Evolutionary conservation across 2,329 filamentous ascomycete species (phyloP).

Genomic region (Botrytis medusae): DNA sequence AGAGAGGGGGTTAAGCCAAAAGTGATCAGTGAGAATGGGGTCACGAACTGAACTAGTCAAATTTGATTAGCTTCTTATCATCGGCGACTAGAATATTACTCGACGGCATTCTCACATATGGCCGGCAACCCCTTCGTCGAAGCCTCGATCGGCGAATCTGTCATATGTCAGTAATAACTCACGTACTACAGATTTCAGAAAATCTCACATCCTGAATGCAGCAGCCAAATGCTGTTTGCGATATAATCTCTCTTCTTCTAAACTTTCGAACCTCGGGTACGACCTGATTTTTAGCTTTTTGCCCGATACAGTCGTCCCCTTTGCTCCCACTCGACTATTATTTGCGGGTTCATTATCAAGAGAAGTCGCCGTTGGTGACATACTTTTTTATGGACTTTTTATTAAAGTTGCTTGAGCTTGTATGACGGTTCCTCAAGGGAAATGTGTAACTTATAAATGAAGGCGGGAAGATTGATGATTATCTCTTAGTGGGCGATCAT

Average conservation of each 20-base stretch:
- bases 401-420: no score
- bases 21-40: conserved; percentile 43
- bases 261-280: conserved; percentile 40
- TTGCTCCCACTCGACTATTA: conserved; percentile 45
- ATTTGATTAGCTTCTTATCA: not conserved
- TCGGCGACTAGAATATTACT: conserved; percentile 14
- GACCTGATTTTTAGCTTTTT: conserved; percentile 47
- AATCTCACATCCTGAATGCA: conserved; percentile 29
- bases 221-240: conserved; percentile 36
- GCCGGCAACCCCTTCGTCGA: conserved; percentile 60
- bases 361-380: conserved; percentile 43
- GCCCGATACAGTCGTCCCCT: conserved; percentile 48
- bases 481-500: not conserved
- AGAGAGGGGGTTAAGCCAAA: conserved; percentile 62
- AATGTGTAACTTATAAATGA: not conserved
- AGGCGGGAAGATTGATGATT: not conserved
- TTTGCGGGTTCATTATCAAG: conserved; percentile 39
- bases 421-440: not conserved
- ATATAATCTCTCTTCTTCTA: conserved; percentile 34
- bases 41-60: conserved; percentile 44
- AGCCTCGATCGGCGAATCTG: conserved; percentile 31
- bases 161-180: not conserved
- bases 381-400: conserved; percentile 24
- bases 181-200: not conserved
- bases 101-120: conserved; percentile 48